Conservation (phyloP, 495 filamentous ascomycete genomes). For the Hypoxylon cercidicola region DNA sequence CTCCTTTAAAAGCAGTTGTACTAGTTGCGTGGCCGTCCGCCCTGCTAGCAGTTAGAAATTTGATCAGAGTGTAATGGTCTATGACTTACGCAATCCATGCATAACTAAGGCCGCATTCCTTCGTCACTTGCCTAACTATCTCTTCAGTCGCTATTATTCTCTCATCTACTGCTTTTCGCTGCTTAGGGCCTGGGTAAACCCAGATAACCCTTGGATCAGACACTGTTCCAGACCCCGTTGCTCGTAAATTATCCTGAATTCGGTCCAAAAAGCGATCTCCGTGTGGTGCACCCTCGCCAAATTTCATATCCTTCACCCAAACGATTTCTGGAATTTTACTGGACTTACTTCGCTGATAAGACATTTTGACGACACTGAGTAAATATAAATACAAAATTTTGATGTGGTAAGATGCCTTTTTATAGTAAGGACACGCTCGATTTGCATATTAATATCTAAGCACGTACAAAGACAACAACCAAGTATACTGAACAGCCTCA, state of each 20-base stretch:
- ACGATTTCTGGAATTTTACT: neutral
- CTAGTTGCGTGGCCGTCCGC: constrained; percentile 4
- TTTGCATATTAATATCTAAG: no score
- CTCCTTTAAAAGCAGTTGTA: neutral
- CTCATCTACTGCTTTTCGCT: neutral
- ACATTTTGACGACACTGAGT: no score
- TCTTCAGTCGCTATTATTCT: neutral
- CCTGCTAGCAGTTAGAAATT: constrained; percentile 10
- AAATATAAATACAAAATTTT: no score
- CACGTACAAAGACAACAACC: no score
- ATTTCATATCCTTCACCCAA: constrained; percentile 19
- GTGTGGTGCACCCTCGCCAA: constrained; percentile 11
- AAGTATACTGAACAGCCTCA: no score
- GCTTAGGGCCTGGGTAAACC: neutral
- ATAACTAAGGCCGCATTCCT: neutral
- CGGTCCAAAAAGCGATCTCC: neutral
- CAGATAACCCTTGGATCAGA: constrained; percentile 10
- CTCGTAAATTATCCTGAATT: no score
- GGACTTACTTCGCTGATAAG: no score
- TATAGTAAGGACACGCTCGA: no score
- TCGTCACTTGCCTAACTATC: constrained; percentile 5
- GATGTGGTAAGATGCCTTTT: no score
- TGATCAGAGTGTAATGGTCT: neutral
- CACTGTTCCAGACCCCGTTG: no score
- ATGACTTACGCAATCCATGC: constrained; percentile 25